These are phyloP conservation scores for Heterobasidion irregulare DNA, from an alignment of 1,284 basidiomycete genomes.

Conservation along the genomic window DNA sequence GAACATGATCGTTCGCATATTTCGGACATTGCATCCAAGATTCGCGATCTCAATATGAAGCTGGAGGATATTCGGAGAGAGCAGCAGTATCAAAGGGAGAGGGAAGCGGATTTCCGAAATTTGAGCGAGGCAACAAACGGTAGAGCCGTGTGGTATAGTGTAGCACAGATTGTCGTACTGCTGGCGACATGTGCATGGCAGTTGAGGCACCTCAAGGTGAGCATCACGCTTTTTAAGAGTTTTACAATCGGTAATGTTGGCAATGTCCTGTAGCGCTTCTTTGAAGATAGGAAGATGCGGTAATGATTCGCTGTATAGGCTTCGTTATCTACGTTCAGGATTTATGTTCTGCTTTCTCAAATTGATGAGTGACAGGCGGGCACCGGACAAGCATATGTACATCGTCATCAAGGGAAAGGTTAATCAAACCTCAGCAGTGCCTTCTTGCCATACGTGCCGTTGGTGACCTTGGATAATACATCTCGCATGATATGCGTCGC, in stretches of 20 bases:
- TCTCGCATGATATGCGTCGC: constrained; percentile 40
- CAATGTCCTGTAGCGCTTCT: constrained; percentile 54
- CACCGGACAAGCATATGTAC: not conserved
- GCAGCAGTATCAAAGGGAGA: constrained; percentile 96
- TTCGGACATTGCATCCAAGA: constrained; percentile 76
- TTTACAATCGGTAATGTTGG: constrained; percentile 5
- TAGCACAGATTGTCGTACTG: constrained; percentile 82
- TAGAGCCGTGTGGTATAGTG: constrained; percentile 88
- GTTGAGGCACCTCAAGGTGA: constrained; percentile 82
- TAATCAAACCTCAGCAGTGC: constrained; percentile 48
- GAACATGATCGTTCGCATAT: constrained; percentile 86
- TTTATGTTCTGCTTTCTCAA: not conserved
- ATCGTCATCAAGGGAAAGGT: constrained; percentile 4
- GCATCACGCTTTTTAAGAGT: constrained; percentile 16
- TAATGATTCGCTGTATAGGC: constrained; percentile 21
- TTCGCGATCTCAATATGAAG: constrained; percentile 89
- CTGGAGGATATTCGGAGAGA: constrained; percentile 90
- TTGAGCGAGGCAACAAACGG: constrained; percentile 86
- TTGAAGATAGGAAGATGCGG: constrained; percentile 82
- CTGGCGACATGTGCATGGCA: constrained; percentile 90
- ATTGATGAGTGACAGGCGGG: too few relatives aligned
- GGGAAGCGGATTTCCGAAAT: constrained; percentile 88
- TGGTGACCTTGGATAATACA: constrained; percentile 36
- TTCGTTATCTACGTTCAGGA: constrained; percentile 8
- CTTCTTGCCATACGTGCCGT: constrained; percentile 64